phyloP scores from a whole-genome alignment of 352 stramenopile genomes.

The Saprolegnia diclina region DNA sequence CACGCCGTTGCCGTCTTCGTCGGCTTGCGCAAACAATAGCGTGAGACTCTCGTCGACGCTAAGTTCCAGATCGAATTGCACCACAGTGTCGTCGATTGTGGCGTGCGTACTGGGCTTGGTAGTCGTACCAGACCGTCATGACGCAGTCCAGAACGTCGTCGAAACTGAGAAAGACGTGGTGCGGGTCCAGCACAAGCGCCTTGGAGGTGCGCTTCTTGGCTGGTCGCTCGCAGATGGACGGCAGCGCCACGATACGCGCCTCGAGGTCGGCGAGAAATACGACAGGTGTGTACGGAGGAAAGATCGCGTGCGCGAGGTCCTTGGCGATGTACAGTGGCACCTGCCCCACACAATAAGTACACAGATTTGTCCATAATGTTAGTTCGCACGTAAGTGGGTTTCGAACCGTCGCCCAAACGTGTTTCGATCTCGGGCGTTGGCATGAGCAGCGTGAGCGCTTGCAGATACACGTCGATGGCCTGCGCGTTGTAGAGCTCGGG shows the following conservation, averaged over 20 bases:
- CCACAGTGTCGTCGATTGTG: not conserved
- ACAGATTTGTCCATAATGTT: not conserved
- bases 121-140: conserved; percentile 67
- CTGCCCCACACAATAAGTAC: conserved; percentile 34
- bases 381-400: conserved; percentile 38
- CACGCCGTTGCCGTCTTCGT: conserved; percentile 54
- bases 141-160: conserved; percentile 64
- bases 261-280: conserved; percentile 6
- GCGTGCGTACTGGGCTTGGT: conserved; percentile 43
- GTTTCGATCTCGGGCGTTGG: conserved; percentile 37
- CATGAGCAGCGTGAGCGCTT: conserved; percentile 44
- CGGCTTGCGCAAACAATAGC: conserved; percentile 52
- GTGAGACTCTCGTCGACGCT: conserved; percentile 58
- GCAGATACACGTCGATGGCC: conserved; percentile 53
- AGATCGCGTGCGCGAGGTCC: not conserved
- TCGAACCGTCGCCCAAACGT: conserved; percentile 43
- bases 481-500: conserved; percentile 34
- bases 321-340: conserved; percentile 4
- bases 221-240: conserved; percentile 1
- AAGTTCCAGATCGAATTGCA: not conserved
- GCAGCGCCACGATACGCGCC: conserved; percentile 6
- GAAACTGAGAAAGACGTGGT: conserved; percentile 35
- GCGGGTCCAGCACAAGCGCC: not conserved
- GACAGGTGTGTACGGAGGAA: not conserved
- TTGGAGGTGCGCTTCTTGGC: not conserved